Percentiles rank a stretch among this genome's conserved stretches.
phyloP scores from a whole-genome alignment of 306 rosid species.

The Cicer arietinum region DNA sequence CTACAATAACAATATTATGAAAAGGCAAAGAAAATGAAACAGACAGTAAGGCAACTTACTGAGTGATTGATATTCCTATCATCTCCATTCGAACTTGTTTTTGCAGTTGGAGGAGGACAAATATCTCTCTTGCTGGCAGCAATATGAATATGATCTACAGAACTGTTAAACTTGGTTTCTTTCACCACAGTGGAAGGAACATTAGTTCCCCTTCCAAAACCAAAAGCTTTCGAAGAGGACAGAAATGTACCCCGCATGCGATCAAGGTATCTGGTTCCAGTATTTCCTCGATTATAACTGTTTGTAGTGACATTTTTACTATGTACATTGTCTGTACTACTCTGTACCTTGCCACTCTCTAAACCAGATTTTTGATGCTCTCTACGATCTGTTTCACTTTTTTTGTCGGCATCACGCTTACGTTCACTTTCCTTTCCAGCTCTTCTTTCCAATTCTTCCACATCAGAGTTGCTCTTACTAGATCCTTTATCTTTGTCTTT shows the following conservation, averaged over 20 bases:
- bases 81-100: slow-evolving; percentile 68
- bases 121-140: slow-evolving; percentile 65
- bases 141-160: slow-evolving; percentile 68
- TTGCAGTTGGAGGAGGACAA: slow-evolving; percentile 55
- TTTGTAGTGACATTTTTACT: slow-evolving; percentile 57
- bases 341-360: slow-evolving; percentile 64
- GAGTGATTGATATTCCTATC: slow-evolving; percentile 66
- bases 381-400: slow-evolving; percentile 66
- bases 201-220: slow-evolving; percentile 79
- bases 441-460: slow-evolving; percentile 86
- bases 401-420: slow-evolving; percentile 76
- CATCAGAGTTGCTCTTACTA: slow-evolving; percentile 97
- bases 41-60: slow-evolving; percentile 64
- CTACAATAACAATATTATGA: slow-evolving; percentile 4
- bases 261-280: slow-evolving; percentile 90
- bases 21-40: slow-evolving; percentile 23
- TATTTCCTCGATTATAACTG: slow-evolving; percentile 64
- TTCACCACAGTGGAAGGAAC: slow-evolving; percentile 58
- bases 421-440: slow-evolving; percentile 79
- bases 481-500: slow-evolving; percentile 89
- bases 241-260: slow-evolving; percentile 89
- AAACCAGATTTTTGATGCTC: slow-evolving; percentile 69
- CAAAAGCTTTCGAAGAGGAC: slow-evolving; percentile 91
- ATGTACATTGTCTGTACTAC: slow-evolving; percentile 57
- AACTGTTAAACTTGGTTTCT: slow-evolving; percentile 68